Evolutionary conservation across 2,329 filamentous ascomycete species (phyloP).

Genomic region (Whalleya microplaca): DNA sequence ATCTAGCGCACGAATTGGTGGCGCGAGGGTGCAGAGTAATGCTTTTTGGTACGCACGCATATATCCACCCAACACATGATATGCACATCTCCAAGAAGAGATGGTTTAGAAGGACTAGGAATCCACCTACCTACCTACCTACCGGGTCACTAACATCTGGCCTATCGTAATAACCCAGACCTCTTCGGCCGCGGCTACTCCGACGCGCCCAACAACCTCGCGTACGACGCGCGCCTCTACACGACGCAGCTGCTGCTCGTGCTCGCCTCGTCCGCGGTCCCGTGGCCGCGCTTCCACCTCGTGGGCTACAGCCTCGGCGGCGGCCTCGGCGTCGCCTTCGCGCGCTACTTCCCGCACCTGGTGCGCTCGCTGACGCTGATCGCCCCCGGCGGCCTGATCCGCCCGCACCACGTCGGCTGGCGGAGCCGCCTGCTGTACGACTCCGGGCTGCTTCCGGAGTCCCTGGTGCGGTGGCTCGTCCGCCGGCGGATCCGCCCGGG

Average conservation of each 20-base stretch:
- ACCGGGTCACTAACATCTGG: background rate
- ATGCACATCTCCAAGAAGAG: background rate
- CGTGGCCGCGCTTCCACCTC: slow-evolving; percentile 67
- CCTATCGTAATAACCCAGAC: slow-evolving; percentile 47
- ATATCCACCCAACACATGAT: background rate
- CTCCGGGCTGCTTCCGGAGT: slow-evolving; percentile 61
- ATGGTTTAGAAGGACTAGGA: background rate
- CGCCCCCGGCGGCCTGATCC: slow-evolving; percentile 70
- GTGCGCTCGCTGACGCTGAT: slow-evolving; percentile 68
- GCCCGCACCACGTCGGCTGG: slow-evolving; percentile 63
- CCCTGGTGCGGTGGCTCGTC: slow-evolving; percentile 49
- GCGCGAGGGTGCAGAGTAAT: slow-evolving; percentile 74
- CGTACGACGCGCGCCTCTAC: slow-evolving; percentile 68
- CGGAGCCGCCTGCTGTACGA: slow-evolving; percentile 67
- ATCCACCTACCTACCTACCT: background rate
- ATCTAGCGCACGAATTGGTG: slow-evolving; percentile 68
- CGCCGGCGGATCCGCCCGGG: slow-evolving; percentile 37
- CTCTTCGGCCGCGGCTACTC: slow-evolving; percentile 79
- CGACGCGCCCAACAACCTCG: slow-evolving; percentile 63
- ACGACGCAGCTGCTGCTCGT: slow-evolving; percentile 67
- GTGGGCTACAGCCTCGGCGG: slow-evolving; percentile 83
- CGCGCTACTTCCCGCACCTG: slow-evolving; percentile 67
- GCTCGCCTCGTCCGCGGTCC: slow-evolving; percentile 64
- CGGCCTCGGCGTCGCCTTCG: slow-evolving; percentile 71
- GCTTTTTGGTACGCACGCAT: slow-evolving; percentile 65